Conservation (phyloP, 2,329 filamentous ascomycete genomes). For the Monosporascus sp. region DNA sequence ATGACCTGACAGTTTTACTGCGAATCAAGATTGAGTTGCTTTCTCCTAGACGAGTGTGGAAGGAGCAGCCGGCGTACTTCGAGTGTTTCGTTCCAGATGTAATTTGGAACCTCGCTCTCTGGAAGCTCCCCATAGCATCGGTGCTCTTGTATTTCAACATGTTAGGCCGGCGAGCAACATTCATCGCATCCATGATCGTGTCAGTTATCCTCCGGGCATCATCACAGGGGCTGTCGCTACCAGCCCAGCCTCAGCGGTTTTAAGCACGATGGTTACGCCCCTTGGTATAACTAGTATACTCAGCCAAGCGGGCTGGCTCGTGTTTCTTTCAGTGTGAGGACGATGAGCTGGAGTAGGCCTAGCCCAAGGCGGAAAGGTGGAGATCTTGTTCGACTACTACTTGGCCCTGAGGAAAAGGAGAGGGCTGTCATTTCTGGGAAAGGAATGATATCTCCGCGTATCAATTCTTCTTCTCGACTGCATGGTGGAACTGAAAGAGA, state of each 20-base stretch:
- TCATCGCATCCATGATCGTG: constrained; percentile 49
- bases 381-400: too few relatives aligned
- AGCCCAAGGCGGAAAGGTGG: constrained; percentile 6
- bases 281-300: constrained; percentile 32
- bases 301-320: background rate
- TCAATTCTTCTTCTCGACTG: too few relatives aligned
- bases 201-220: constrained; percentile 40
- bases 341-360: constrained; percentile 15
- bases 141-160: constrained; percentile 50
- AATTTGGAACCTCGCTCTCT: constrained; percentile 31
- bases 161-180: constrained; percentile 48
- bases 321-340: constrained; percentile 16
- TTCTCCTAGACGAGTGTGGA: constrained; percentile 35
- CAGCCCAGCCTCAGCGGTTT: constrained; percentile 46
- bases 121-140: constrained; percentile 42
- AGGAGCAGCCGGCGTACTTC: constrained; percentile 23
- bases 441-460: too few relatives aligned
- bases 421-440: too few relatives aligned
- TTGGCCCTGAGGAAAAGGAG: too few relatives aligned
- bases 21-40: constrained; percentile 31
- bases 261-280: constrained; percentile 47
- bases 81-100: constrained; percentile 29
- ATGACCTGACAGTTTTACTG: background rate
- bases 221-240: constrained; percentile 42
- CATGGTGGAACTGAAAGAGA: too few relatives aligned